Evolutionary conservation across 306 rosid genomes (phyloP), one percentile per base, ranked within the genome.

Genomic region (Cicer chorassanicum): DNA sequence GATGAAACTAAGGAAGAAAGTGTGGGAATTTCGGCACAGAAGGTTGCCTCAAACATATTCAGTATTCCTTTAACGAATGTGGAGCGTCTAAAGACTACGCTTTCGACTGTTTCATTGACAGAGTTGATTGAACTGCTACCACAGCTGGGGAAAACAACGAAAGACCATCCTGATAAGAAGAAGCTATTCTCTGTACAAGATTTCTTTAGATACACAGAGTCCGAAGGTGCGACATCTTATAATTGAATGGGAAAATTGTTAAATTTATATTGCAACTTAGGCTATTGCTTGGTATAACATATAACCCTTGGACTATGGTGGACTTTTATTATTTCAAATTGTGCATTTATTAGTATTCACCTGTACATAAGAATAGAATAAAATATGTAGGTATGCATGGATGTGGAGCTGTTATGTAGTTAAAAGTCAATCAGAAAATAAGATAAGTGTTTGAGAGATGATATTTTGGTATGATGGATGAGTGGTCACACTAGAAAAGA

Each of bases 111-210:
- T 76, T 90, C 99, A 36, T 84, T 95, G 66, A 64, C 98, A 6
- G 99, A 95, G 80, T 86, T 95, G 76, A 79, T 88, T 70, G 99
- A 95, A 88, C 93, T 95, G 74, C 84, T 95, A 60, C 98, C 96
- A 0, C 99, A 90, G 66, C 75, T 92, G 43, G 93, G 97, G 77
- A 83, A 84, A 55, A 62, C 96, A 67, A 11, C 93, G 29, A 95
- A 90, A 87, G 99, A 92, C 18, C 87, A 95, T 83, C 99, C 99
- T 45, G 99, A 95, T 81, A 95, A 95, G 89, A 95, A 95, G 90
- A 92, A 89, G 81, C 81, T 95, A 15, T 65, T 90, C 78, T 95
- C 96, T 8, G 99, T 95, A 59, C 97, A 95, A 75, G 99, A 92
- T 88, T 95, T 95, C 86, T 95, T 95, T 83, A 89, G 97, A 87